These are phyloP conservation scores for Hemisphaericaspora subhashii DNA, from an alignment of 1,139 yeast genomes.

Conservation along the genomic window DNA sequence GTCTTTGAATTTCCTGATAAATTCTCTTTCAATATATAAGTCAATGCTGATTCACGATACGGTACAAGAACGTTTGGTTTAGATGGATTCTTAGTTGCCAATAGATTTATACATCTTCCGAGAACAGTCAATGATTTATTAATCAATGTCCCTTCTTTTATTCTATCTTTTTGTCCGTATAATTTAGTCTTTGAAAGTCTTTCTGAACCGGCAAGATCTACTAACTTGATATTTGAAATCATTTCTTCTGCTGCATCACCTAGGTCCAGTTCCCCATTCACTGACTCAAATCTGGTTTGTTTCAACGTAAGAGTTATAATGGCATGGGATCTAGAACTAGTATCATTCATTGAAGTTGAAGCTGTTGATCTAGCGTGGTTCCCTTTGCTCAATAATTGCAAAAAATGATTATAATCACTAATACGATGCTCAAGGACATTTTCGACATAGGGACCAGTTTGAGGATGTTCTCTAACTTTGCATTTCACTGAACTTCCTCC, in stretches of 20 bases:
- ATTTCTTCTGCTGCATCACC: conserved; percentile 56
- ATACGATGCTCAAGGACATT: conserved; percentile 52
- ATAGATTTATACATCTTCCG: conserved; percentile 69
- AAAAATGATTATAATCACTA: conserved; percentile 43
- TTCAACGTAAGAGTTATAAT: conserved; percentile 62
- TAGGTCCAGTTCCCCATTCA: conserved; percentile 23
- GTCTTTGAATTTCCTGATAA: conserved; percentile 76
- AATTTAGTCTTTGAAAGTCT: conserved; percentile 64
- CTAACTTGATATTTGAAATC: conserved; percentile 62
- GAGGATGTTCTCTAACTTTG: conserved; percentile 60
- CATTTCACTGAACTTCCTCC: conserved; percentile 26
- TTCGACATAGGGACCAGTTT: conserved; percentile 71
- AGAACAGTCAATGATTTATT: conserved; percentile 74
- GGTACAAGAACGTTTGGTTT: conserved; percentile 49
- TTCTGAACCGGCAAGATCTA: conserved; percentile 84
- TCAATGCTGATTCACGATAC: conserved; percentile 69
- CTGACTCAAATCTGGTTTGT: conserved; percentile 46
- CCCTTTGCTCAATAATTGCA: conserved; percentile 45
- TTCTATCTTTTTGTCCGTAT: conserved; percentile 55
- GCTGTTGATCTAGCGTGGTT: conserved; percentile 62
- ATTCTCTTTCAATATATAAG: conserved; percentile 71
- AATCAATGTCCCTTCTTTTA: conserved; percentile 73
- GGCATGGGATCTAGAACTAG: conserved; percentile 79
- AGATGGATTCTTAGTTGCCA: conserved; percentile 24
- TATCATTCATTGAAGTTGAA: conserved; percentile 64